Evolutionary conservation across 805 yeast genomes (phyloP).

Genomic region (Wickerhamomyces chambardii): DNA sequence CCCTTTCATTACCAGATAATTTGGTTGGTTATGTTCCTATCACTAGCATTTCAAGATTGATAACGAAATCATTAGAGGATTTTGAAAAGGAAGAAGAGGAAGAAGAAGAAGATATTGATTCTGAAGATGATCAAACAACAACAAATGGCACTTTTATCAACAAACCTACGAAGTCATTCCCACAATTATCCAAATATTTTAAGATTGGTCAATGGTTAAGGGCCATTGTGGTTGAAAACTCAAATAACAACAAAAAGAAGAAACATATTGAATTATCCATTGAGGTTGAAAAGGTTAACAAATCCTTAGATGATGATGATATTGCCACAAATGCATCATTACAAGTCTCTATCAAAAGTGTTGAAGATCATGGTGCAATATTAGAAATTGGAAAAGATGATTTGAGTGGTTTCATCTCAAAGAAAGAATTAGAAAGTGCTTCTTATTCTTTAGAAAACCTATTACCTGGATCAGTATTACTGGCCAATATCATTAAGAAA

Average conservation of each 20-base stretch:
- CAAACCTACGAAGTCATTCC: conserved; percentile 33
- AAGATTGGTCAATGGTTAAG: conserved; percentile 78
- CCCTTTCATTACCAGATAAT: conserved; percentile 71
- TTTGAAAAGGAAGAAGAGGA: conserved; percentile 34
- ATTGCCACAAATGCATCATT: conserved; percentile 49
- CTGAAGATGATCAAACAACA: conserved; percentile 9
- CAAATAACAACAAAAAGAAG: conserved; percentile 27
- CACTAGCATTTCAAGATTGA: conserved; percentile 57
- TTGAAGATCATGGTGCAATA: conserved; percentile 90
- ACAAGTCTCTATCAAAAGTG: conserved; percentile 69
- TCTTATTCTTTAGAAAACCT: conserved; percentile 27
- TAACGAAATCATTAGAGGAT: conserved; percentile 48
- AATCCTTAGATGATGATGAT: conserved; percentile 53
- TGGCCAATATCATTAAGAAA: conserved; percentile 45
- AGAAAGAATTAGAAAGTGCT: conserved; percentile 45
- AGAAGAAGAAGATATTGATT: conserved; percentile 18
- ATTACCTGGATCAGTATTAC: conserved; percentile 57
- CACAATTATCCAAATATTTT: conserved; percentile 47
- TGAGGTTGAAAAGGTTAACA: conserved; percentile 69
- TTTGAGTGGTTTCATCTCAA: conserved; percentile 65
- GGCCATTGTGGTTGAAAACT: conserved; percentile 59
- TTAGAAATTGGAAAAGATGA: conserved; percentile 57
- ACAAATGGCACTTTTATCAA: conserved; percentile 15
- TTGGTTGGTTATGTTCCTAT: conserved; percentile 73
- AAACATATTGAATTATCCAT: conserved; percentile 64